Conservation (phyloP, 805 yeast species). For the Zygosaccharomyces rouxii region DNA sequence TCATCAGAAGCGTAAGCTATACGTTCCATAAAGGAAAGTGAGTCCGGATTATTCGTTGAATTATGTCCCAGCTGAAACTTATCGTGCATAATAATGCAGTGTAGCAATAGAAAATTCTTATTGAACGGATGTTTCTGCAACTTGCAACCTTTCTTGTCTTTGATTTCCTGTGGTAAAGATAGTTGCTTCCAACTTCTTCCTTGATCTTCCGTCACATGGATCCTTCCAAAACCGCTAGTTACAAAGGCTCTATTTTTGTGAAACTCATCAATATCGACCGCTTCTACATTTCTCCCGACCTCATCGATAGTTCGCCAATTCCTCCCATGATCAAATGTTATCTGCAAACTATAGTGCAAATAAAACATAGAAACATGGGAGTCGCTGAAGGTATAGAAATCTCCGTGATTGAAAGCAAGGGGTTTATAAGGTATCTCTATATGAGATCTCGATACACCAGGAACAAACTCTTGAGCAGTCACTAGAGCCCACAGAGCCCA, state of each 20-base stretch:
- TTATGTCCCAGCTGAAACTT: neutral
- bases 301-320: conserved; percentile 37
- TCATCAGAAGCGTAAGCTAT: conserved; percentile 1
- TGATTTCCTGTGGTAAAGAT: neutral
- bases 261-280: conserved; percentile 13
- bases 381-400: neutral
- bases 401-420: neutral
- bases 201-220: conserved; percentile 27
- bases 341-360: neutral
- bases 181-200: conserved; percentile 26
- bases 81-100: conserved; percentile 10
- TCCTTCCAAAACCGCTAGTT: neutral
- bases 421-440: neutral
- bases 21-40: neutral
- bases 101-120: conserved; percentile 11
- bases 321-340: conserved; percentile 44
- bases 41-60: neutral
- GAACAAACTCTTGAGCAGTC: neutral
- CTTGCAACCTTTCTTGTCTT: neutral
- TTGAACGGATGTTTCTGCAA: conserved; percentile 19
- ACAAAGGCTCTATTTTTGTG: conserved; percentile 20
- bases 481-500: neutral
- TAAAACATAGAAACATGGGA: neutral
- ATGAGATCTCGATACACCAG: neutral
- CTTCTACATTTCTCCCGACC: conserved; percentile 4